Evolutionary conservation across 768 basidiomycete genomes (phyloP).

Genomic region (Lentinula detonsa): DNA sequence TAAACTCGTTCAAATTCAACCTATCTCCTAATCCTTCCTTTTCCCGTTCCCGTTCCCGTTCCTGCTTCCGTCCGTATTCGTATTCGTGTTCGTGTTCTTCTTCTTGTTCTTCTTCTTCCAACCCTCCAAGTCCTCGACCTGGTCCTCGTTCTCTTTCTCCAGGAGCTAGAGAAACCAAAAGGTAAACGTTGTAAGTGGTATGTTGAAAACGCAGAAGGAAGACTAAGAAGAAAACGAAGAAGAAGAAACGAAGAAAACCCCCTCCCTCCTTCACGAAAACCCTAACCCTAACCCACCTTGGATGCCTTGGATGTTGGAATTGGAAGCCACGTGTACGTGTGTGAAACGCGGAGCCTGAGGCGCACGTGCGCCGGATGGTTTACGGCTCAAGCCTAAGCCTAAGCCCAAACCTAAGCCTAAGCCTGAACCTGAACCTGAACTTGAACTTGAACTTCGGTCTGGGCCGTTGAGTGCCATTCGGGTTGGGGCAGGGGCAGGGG

Average conservation of each 20-base stretch:
- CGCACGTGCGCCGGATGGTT: conserved; percentile 83
- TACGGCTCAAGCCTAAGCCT: conserved; percentile 50
- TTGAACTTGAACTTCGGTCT: background rate
- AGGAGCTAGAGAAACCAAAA: too few species aligned
- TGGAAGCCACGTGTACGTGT: background rate
- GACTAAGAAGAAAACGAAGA: too few species aligned
- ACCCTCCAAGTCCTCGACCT: too few species aligned
- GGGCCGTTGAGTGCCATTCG: background rate
- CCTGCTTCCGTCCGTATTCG: too few species aligned
- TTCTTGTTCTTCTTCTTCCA: background rate
- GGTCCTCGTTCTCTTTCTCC: too few species aligned
- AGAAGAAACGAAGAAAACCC: too few species aligned
- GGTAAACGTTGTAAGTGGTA: too few species aligned
- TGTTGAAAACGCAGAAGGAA: too few species aligned
- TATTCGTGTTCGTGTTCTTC: background rate
- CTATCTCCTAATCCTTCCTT: background rate
- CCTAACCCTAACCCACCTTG: too few species aligned
- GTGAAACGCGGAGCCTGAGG: background rate
- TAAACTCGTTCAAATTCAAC: background rate
- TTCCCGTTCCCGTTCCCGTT: too few species aligned
- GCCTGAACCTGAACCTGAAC: conserved; percentile 4
- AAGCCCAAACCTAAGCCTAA: too few species aligned
- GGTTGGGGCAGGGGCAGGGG: background rate
- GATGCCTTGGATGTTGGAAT: background rate
- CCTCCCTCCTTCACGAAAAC: too few species aligned